These are phyloP conservation scores for Fusarium nodosum DNA, from an alignment of 2,329 filamentous ascomycete genomes.

Conservation along the genomic window DNA sequence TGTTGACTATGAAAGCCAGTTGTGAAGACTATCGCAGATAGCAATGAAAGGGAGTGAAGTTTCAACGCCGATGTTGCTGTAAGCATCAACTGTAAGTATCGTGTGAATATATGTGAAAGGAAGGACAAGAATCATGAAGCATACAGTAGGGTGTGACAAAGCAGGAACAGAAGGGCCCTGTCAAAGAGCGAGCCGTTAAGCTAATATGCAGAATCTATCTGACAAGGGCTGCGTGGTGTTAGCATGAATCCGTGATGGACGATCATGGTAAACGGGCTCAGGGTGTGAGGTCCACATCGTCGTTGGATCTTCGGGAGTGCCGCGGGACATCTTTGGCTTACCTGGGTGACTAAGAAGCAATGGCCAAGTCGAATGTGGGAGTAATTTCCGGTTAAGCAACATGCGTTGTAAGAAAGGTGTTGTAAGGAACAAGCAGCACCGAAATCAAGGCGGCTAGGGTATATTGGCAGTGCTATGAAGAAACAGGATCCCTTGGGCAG, in stretches of 20 bases:
- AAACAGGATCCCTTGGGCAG: constrained; percentile 39
- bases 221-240: constrained; percentile 46
- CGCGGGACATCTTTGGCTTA: constrained; percentile 50
- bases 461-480: constrained; percentile 40
- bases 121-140: constrained; percentile 51
- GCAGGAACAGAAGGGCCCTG: constrained; percentile 58
- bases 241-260: constrained; percentile 48
- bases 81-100: constrained; percentile 45
- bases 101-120: constrained; percentile 42
- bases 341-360: constrained; percentile 50
- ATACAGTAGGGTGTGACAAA: constrained; percentile 66
- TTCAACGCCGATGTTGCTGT: constrained; percentile 56
- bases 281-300: constrained; percentile 48
- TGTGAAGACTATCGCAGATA: constrained; percentile 58
- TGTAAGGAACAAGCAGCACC: constrained; percentile 46
- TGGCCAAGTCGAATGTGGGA: constrained; percentile 50
- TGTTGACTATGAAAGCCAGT: constrained; percentile 61
- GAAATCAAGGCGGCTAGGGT: constrained; percentile 40
- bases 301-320: constrained; percentile 52
- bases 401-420: constrained; percentile 46
- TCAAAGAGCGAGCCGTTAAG: constrained; percentile 45
- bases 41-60: constrained; percentile 64
- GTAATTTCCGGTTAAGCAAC: constrained; percentile 51
- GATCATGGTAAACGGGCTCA: constrained; percentile 45
- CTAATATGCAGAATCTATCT: constrained; percentile 48